Evolutionary conservation across 1,139 yeast species (phyloP).

Genomic region (Lizanozyma gosingica): DNA sequence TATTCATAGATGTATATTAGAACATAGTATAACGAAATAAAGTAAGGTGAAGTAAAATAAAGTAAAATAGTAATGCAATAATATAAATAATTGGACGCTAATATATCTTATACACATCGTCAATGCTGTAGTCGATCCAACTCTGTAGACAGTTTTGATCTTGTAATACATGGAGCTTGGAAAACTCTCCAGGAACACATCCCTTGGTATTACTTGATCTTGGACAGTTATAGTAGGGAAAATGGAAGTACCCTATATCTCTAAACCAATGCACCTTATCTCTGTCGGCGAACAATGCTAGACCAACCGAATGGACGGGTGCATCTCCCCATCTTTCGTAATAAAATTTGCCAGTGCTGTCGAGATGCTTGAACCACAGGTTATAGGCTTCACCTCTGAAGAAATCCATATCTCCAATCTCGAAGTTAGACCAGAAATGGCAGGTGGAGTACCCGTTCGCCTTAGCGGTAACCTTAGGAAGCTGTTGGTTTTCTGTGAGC

Average conservation of each 20-base stretch:
- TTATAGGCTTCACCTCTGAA: conserved; percentile 59
- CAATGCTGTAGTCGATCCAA: not conserved
- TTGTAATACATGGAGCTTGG: not conserved
- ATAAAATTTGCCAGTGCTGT: conserved; percentile 67
- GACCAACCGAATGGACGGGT: conserved; percentile 73
- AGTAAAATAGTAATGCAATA: not conserved
- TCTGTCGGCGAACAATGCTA: conserved; percentile 66
- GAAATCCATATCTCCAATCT: conserved; percentile 75
- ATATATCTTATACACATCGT: not conserved
- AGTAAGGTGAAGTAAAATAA: too few species aligned
- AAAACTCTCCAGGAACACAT: not conserved
- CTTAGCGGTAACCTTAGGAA: conserved; percentile 42
- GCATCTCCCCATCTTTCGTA: conserved; percentile 94
- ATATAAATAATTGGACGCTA: not conserved
- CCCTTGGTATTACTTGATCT: conserved; percentile 20
- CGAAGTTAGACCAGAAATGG: conserved; percentile 86
- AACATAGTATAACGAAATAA: too few species aligned
- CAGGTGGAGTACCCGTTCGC: conserved; percentile 75
- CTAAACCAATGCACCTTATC: conserved; percentile 75
- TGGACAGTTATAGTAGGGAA: conserved; percentile 74
- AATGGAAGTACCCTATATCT: conserved; percentile 72
- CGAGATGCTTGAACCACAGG: conserved; percentile 56
- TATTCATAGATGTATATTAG: too few species aligned
- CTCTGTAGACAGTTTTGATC: not conserved
- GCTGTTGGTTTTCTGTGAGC: conserved; percentile 57